Evolutionary conservation across 208 protist genomes (phyloP).

Genomic region (Leishmania arabica): DNA sequence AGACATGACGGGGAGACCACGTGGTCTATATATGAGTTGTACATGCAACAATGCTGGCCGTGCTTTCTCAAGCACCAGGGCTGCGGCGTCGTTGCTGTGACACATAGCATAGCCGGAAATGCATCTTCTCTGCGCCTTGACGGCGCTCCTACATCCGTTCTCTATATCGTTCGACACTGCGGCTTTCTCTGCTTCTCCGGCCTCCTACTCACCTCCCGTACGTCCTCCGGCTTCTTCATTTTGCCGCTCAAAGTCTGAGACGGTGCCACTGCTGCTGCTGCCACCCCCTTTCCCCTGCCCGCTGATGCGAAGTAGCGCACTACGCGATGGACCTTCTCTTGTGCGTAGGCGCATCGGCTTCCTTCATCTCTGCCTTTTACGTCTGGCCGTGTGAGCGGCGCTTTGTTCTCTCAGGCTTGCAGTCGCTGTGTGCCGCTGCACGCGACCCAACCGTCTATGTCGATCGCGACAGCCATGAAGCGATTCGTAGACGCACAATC

Average conservation of each 20-base stretch:
- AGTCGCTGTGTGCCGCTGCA: constrained; percentile 41
- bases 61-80: too few species aligned
- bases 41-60: too few species aligned
- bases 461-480: constrained; percentile 41
- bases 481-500: constrained; percentile 39
- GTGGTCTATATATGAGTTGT: too few species aligned
- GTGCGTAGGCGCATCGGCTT: constrained; percentile 28
- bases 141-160: too few species aligned
- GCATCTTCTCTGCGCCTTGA: too few species aligned
- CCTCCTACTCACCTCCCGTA: background rate
- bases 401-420: constrained; percentile 30
- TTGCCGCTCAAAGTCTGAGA: background rate
- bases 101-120: too few species aligned
- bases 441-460: constrained; percentile 32
- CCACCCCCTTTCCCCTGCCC: background rate
- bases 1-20: too few species aligned
- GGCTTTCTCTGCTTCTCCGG: background rate
- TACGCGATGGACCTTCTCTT: constrained; percentile 47
- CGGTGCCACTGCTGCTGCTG: background rate
- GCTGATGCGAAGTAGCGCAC: background rate
- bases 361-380: constrained; percentile 71
- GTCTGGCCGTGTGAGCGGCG: constrained; percentile 50
- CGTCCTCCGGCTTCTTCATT: background rate
- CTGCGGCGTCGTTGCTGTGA: too few species aligned
- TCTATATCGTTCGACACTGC: background rate